Percentiles rank a stretch among this genome's conserved stretches.
Evolutionary conservation across 192 early-diverging fungal genomes (phyloP).

Genomic region (Coemansia javaensis): DNA sequence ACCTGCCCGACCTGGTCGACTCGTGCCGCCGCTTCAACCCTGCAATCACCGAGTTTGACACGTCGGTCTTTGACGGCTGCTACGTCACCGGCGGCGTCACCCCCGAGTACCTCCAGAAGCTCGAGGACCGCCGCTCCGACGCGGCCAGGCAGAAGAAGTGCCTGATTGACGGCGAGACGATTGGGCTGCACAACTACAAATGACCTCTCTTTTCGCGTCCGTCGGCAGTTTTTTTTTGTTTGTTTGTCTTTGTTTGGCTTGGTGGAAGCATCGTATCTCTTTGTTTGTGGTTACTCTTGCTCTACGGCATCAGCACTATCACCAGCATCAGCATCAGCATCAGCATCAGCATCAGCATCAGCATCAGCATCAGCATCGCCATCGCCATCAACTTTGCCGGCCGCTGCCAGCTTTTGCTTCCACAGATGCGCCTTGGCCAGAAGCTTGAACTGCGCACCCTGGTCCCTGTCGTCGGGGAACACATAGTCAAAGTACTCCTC

Average conservation of each 20-base stretch:
- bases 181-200: constrained; percentile 52
- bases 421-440: constrained; percentile 87
- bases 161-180: constrained; percentile 26
- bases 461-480: constrained; percentile 92
- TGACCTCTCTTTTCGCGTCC: not conserved
- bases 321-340: too few species aligned
- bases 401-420: constrained; percentile 59
- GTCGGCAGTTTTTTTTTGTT: too few species aligned
- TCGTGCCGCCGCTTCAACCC: constrained; percentile 86
- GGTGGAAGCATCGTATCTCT: too few species aligned
- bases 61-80: constrained; percentile 92
- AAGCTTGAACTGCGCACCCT: constrained; percentile 83
- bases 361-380: too few species aligned
- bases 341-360: too few species aligned
- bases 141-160: constrained; percentile 31
- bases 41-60: constrained; percentile 78
- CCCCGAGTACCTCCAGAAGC: constrained; percentile 60
- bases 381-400: too few species aligned
- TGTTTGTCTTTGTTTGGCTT: too few species aligned
- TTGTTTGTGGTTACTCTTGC: too few species aligned
- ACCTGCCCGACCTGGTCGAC: constrained; percentile 75
- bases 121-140: constrained; percentile 45
- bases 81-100: constrained; percentile 85
- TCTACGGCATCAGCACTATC: too few species aligned
- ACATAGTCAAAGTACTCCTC: constrained; percentile 99